Evolutionary conservation across 2,329 filamentous ascomycete genomes (phyloP).

Genomic region (Cyclaneusma minus): DNA sequence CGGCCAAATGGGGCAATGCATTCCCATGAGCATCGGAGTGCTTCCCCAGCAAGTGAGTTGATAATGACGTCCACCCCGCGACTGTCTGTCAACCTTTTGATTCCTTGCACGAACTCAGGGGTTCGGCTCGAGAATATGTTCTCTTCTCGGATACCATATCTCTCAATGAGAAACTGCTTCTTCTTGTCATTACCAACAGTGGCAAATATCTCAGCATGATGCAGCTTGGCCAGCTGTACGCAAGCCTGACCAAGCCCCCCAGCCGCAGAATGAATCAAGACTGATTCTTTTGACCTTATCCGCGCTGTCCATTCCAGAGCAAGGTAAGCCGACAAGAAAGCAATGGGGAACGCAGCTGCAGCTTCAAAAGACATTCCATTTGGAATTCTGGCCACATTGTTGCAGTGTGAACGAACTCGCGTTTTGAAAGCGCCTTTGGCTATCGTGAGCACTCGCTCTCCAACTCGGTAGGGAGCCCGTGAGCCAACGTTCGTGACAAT

Average conservation of each 20-base stretch:
- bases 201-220: constrained; percentile 20
- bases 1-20: constrained; percentile 24
- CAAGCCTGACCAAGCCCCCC: constrained; percentile 10
- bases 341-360: constrained; percentile 24
- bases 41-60: constrained; percentile 12
- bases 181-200: constrained; percentile 24
- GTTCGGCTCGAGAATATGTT: constrained; percentile 15
- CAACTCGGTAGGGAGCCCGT: constrained; percentile 5
- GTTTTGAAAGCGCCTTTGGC: constrained; percentile 12
- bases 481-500: constrained; percentile 9
- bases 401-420: neutral
- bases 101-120: constrained; percentile 8
- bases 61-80: constrained; percentile 13
- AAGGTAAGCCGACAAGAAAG: constrained; percentile 27
- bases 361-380: constrained; percentile 21
- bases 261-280: constrained; percentile 11
- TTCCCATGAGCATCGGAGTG: constrained; percentile 25
- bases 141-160: no score
- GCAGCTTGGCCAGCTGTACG: constrained; percentile 17
- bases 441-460: constrained; percentile 8
- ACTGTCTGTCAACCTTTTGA: constrained; percentile 8
- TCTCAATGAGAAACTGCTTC: constrained; percentile 18
- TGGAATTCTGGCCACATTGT: constrained; percentile 19
- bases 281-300: constrained; percentile 17
- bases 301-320: constrained; percentile 24